Evolutionary conservation across 1,139 yeast species (phyloP), one percentile per base, ranked within the genome.

Genomic region (Candida sp.): DNA sequence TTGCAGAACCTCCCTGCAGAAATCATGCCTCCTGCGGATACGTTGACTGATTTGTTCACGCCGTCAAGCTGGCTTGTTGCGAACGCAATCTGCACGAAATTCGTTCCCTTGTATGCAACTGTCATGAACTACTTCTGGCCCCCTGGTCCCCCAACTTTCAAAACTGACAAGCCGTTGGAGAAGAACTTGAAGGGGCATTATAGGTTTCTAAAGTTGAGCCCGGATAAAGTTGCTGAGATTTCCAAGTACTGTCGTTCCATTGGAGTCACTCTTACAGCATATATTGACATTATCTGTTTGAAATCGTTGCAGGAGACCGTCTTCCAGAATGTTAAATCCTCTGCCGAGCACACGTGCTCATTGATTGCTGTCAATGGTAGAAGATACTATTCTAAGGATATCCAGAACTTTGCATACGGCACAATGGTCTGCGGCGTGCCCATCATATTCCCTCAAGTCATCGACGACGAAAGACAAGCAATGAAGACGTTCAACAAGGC

Each of bases 281-380:
- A 62, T 49, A 54, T 70, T 31, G 56, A 63, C 37, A 56, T 63
- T 1, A 46, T 65, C 9, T 59, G 63, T 4, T 46, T 61, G 32
- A 58, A 63, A 37, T 57, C 67, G 23, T 56, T 71, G 30, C 68
- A 68, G 47, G 59, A 68, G n/a, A 55, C 63, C 0, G 51, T 68
- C 3, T 54, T 67, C 43, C 53, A 56, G 11, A 41, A 39, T 11
- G 49, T 61, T 5, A 49, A 56, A 32, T 49, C 55, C 2, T 26
- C 27, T 2, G 42, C 43, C 4, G 42, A 53, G 9, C 58, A 66
- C 3, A 56, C 62, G 7, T 46, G 46, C 9, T 47, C 64, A 5
- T 44, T 47, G 3, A 55, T 68, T 25, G 69, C 68, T 3, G 49
- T 70, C 17, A 60, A 66, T 25, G 75, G 74, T 8, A 61, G 77